Conservation (phyloP, 2,329 filamentous ascomycete genomes). For the Lojkania enalia region DNA sequence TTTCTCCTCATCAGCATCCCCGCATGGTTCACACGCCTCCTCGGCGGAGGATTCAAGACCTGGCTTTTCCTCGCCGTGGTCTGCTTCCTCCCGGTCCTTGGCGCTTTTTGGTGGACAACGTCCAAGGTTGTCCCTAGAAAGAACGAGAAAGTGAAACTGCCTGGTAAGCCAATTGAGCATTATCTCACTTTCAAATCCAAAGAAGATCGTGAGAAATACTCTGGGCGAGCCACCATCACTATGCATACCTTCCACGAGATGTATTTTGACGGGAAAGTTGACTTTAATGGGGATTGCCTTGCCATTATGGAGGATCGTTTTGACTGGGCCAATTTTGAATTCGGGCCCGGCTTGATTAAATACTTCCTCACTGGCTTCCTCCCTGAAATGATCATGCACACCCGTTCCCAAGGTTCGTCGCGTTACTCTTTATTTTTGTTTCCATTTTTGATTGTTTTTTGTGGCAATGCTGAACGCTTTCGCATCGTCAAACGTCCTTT, state of each 20-base stretch:
- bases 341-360: constrained; percentile 83
- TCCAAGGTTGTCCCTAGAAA: constrained; percentile 84
- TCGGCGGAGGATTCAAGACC: constrained; percentile 85
- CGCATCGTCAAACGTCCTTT: neutral
- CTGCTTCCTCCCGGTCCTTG: constrained; percentile 76
- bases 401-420: constrained; percentile 76
- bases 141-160: constrained; percentile 88
- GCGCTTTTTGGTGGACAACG: constrained; percentile 77
- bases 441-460: neutral
- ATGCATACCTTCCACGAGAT: constrained; percentile 96
- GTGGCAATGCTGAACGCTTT: too few relatives aligned
- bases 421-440: neutral
- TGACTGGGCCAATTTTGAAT: constrained; percentile 94
- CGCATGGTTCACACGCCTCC: constrained; percentile 77
- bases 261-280: constrained; percentile 94
- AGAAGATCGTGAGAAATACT: constrained; percentile 66
- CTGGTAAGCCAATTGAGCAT: constrained; percentile 85
- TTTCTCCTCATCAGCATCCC: constrained; percentile 71
- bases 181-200: constrained; percentile 80
- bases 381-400: constrained; percentile 90
- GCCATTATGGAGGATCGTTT: constrained; percentile 92
- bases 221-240: constrained; percentile 77
- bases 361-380: constrained; percentile 87
- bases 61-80: constrained; percentile 83
- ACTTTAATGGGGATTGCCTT: constrained; percentile 91